These are phyloP conservation scores for Tuber brumale DNA, from an alignment of 495 filamentous ascomycete genomes.

Conservation along the genomic window DNA sequence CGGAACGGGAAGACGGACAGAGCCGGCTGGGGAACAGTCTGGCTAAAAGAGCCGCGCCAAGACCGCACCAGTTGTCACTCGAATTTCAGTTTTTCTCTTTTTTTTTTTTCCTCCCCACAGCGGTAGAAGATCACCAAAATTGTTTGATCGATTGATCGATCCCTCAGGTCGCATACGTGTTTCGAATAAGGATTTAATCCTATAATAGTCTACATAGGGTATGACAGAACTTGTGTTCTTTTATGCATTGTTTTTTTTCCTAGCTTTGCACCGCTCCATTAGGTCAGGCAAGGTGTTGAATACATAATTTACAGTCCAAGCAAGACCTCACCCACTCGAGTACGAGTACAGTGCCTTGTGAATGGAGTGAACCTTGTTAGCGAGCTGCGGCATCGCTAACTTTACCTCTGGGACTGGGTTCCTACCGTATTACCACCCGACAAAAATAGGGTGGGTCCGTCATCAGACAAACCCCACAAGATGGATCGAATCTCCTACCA, in stretches of 20 bases:
- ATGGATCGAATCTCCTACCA: background rate
- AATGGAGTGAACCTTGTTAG: conserved; percentile 2
- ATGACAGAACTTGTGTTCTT: background rate
- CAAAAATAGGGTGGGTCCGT: background rate
- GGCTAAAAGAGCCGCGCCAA: background rate
- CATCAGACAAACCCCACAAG: background rate
- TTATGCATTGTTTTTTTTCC: background rate
- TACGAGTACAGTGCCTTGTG: background rate
- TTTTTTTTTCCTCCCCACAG: background rate
- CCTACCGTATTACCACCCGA: background rate
- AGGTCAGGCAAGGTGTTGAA: background rate
- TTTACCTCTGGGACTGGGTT: background rate
- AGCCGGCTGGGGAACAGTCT: background rate
- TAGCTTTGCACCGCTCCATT: background rate
- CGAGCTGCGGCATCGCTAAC: background rate
- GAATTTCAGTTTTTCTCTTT: background rate
- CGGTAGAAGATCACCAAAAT: background rate
- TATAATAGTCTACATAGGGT: background rate
- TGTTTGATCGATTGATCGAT: conserved; percentile 5
- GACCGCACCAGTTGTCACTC: background rate
- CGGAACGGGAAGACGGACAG: background rate
- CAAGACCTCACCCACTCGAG: background rate
- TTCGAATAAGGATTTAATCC: background rate
- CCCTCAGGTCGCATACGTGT: conserved; percentile 7
- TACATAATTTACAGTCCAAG: background rate